Percentiles rank a stretch among this genome's conserved stretches.
Evolutionary conservation across 1,139 yeast genomes (phyloP).

Genomic region (Sugiyamaella paludigena): DNA sequence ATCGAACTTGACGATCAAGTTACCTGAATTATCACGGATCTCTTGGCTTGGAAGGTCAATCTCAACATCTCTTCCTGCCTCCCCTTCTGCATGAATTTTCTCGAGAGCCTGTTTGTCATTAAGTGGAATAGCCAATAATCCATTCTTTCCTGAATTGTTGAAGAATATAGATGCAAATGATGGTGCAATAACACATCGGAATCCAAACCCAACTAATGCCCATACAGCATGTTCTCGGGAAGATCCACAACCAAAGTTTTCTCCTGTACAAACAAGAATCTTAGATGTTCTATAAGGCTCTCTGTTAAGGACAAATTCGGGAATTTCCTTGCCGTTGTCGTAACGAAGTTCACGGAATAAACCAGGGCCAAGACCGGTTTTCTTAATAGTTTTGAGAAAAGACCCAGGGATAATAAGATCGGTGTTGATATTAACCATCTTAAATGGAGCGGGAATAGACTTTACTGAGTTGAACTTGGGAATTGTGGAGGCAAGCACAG

Average conservation of each 20-base stretch:
- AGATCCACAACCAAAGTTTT: slow-evolving; percentile 97
- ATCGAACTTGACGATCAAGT: slow-evolving; percentile 12
- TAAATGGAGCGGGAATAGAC: slow-evolving; percentile 81
- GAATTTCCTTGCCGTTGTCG: slow-evolving; percentile 11
- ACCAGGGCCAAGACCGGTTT: slow-evolving; percentile 79
- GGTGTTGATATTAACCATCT: slow-evolving; percentile 83
- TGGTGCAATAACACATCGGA: slow-evolving; percentile 13
- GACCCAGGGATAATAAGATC: slow-evolving; percentile 92
- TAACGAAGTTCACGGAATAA: slow-evolving; percentile 76
- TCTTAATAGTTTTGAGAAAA: slow-evolving; percentile 83
- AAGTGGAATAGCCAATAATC: slow-evolving; percentile 12
- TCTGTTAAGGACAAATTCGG: slow-evolving; percentile 4
- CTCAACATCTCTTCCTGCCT: slow-evolving; percentile 8
- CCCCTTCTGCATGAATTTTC: slow-evolving; percentile 10
- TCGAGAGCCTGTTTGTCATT: slow-evolving; percentile 3
- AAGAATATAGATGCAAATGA: slow-evolving; percentile 16
- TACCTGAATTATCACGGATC: slow-evolving; percentile 6
- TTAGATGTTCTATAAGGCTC: slow-evolving; percentile 12
- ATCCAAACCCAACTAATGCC: slow-evolving; percentile 15
- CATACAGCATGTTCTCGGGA: slow-evolving; percentile 89
- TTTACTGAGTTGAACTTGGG: slow-evolving; percentile 24
- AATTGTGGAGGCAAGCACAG: too few species aligned
- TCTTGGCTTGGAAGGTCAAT: slow-evolving; percentile 12
- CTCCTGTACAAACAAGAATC: slow-evolving; percentile 13
- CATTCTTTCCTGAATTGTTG: slow-evolving; percentile 14